These are phyloP conservation scores for Phoma sp. DNA, from an alignment of 2,329 filamentous ascomycete genomes.

Conservation along the genomic window DNA sequence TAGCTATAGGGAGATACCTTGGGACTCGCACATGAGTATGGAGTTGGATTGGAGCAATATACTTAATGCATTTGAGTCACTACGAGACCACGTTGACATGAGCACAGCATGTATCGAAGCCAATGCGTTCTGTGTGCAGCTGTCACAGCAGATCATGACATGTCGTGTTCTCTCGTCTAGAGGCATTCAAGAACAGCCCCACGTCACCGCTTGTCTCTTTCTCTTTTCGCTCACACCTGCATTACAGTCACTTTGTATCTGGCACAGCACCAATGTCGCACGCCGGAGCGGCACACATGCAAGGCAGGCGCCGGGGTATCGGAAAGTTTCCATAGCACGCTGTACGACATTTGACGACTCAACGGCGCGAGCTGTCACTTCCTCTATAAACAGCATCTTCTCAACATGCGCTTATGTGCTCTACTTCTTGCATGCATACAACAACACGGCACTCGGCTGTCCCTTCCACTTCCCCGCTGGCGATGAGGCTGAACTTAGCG, in stretches of 20 bases:
- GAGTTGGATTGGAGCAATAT: conserved; percentile 8
- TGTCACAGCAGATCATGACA: not conserved
- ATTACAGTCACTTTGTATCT: not conserved
- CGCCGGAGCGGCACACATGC: not conserved
- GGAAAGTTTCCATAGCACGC: not conserved
- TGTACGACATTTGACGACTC: not conserved
- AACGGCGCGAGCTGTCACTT: not conserved
- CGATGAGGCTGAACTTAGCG: not conserved
- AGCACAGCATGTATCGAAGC: not conserved
- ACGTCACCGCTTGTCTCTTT: not conserved
- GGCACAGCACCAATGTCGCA: not conserved
- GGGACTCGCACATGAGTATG: conserved; percentile 18
- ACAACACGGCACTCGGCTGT: not conserved
- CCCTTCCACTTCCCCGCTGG: not conserved
- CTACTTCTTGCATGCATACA: too few relatives aligned
- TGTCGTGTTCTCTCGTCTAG: not conserved
- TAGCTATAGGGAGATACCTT: conserved; percentile 34
- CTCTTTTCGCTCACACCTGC: not conserved
- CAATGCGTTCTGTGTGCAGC: not conserved
- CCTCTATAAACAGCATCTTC: not conserved
- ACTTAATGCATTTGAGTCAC: conserved; percentile 13
- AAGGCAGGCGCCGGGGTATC: not conserved
- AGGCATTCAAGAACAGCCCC: not conserved
- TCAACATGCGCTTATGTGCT: too few relatives aligned
- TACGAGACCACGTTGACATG: not conserved